Evolutionary conservation across 2,329 filamentous ascomycete species (phyloP), one percentile per base, ranked within the genome.

Genomic region (Tolypocladium paradoxum): DNA sequence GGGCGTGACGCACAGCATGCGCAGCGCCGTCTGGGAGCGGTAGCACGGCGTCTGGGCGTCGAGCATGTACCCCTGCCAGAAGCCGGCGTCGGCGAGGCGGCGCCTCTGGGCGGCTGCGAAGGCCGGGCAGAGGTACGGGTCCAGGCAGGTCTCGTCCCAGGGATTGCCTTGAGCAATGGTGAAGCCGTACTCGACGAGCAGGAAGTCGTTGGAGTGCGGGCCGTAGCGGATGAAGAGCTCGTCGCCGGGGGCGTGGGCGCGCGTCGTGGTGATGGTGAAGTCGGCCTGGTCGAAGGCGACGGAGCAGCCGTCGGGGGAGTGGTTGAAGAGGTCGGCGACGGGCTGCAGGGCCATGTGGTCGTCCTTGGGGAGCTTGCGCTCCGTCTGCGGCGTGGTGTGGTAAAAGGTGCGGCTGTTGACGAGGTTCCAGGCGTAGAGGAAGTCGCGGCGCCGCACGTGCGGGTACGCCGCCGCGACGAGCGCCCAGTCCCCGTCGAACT

Each of bases 221-320:
- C 87, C 87, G 62, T 90, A 90, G 49, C 76, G 79, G 50, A 88
- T 81, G 55, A 78, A 79, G 2, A 90, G 70, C 68, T 90, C 86
- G 29, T 85, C 78, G 12, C 82, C 83, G 2, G 65, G 59, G 3
- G 64, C 65, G 61, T 85, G 83, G 0, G 70, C 62, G 2, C 70
- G 66, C 48, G 75, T 69, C 2, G 81, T 76, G 20, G 68, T 74
- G 48, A 88, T 73, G 27, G 71, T 74, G 68, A 82, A 88, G 6
- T 76, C 75, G 1, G 68, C 65, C 1, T 66, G 56, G 47, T 75
- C 71, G 60, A 79, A 80, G n/a, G 71, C 63, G 0, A 82, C 80
- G 16, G 72, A 66, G 65, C 81, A 84, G 31, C 75, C 74, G 11
- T 59, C 59, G 38, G 75, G 68, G 6, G 70, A 64, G 61, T 79